phyloP scores from a whole-genome alignment of 192 early-diverging fungal genomes.

The Coemansia sp. region DNA sequence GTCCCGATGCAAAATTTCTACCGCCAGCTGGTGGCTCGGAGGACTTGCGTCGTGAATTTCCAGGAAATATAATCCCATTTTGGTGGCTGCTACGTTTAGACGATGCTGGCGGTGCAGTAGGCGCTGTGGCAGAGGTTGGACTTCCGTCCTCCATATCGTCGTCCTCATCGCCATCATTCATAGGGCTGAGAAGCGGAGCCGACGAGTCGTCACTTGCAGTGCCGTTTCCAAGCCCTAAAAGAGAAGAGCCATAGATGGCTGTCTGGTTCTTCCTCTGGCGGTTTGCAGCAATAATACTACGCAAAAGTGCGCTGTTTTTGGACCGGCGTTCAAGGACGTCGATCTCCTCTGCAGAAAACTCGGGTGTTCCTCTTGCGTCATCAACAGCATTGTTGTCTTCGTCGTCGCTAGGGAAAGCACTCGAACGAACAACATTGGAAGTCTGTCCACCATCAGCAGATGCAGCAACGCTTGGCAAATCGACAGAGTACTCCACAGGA shows the following conservation, averaged over 20 bases:
- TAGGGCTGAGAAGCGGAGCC: slow-evolving; percentile 14
- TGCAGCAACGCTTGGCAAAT: neutral
- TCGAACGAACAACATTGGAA: slow-evolving; percentile 1
- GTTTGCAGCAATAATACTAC: slow-evolving; percentile 49
- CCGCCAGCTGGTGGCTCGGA: neutral
- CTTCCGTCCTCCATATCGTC: slow-evolving; percentile 1
- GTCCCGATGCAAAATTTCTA: neutral
- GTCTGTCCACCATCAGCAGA: slow-evolving; percentile 1
- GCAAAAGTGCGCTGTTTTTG: slow-evolving; percentile 40
- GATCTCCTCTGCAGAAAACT: neutral
- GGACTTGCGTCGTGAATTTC: slow-evolving; percentile 9
- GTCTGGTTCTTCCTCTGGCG: slow-evolving; percentile 37
- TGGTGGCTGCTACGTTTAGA: slow-evolving; percentile 3
- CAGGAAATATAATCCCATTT: neutral
- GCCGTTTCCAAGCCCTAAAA: slow-evolving; percentile 8
- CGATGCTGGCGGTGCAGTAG: neutral
- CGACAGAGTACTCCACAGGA: slow-evolving; percentile 2
- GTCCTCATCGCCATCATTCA: slow-evolving; percentile 12
- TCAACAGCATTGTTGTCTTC: slow-evolving; percentile 13
- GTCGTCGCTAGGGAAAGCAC: slow-evolving; percentile 13
- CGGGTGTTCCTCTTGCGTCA: neutral
- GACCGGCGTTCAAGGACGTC: slow-evolving; percentile 29
- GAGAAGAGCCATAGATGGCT: neutral
- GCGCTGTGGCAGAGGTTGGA: neutral
- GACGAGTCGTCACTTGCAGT: slow-evolving; percentile 13